Percentiles rank a stretch among this genome's conserved stretches.
phyloP scores from a whole-genome alignment of 495 filamentous ascomycete genomes.

The Daldinia bambusicola region DNA sequence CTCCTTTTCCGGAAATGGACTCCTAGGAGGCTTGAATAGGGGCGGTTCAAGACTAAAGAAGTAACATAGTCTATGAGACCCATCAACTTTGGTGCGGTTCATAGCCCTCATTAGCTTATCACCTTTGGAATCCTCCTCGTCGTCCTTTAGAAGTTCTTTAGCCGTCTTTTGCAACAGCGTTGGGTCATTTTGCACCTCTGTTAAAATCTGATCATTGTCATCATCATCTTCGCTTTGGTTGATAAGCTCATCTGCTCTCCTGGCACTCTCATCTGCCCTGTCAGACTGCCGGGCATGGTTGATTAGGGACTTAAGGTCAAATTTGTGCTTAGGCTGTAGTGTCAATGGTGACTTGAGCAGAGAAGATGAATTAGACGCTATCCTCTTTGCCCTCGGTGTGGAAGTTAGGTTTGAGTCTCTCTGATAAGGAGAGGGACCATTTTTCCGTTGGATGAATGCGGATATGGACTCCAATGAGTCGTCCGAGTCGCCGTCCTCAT shows the following conservation, averaged over 20 bases:
- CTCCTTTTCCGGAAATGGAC: slow-evolving; percentile 48
- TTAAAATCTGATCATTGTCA: slow-evolving; percentile 32
- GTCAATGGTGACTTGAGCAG: slow-evolving; percentile 55
- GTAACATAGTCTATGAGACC: slow-evolving; percentile 68
- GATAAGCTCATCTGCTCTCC: slow-evolving; percentile 43
- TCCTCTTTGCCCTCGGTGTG: slow-evolving; percentile 55
- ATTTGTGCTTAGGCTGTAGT: slow-evolving; percentile 68
- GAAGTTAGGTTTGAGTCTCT: slow-evolving; percentile 41
- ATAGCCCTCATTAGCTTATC: slow-evolving; percentile 75
- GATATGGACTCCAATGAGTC: slow-evolving; percentile 47
- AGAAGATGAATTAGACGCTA: slow-evolving; percentile 46
- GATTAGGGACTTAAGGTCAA: slow-evolving; percentile 72
- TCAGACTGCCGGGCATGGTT: slow-evolving; percentile 67
- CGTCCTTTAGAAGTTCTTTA: slow-evolving; percentile 57
- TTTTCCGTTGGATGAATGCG: slow-evolving; percentile 36
- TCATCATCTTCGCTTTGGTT: slow-evolving; percentile 38
- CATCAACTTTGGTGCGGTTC: slow-evolving; percentile 76
- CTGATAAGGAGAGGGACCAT: slow-evolving; percentile 33
- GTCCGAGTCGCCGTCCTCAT: slow-evolving; percentile 70
- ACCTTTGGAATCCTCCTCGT: slow-evolving; percentile 64
- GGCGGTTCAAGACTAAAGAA: slow-evolving; percentile 66
- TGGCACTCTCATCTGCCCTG: slow-evolving; percentile 63
- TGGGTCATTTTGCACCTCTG: slow-evolving; percentile 39
- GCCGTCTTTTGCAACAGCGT: slow-evolving; percentile 50
- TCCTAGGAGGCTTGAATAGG: slow-evolving; percentile 28